Percentiles rank a stretch among this genome's conserved stretches.
Conservation (phyloP, 108 stramenopile species). For the Fragilaria crotonensis region DNA sequence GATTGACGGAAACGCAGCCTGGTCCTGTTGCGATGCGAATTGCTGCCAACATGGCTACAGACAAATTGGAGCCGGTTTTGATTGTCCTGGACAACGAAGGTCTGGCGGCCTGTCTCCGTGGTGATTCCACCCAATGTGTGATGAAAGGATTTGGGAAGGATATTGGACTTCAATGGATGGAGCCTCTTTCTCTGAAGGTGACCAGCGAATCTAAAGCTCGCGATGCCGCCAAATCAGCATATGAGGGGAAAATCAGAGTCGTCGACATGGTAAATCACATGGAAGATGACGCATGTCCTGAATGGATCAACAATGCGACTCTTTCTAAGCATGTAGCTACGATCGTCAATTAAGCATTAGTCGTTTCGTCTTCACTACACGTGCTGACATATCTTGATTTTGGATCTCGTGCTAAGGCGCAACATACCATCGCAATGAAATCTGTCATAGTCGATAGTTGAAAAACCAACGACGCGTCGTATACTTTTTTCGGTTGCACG, state of each 20-base stretch:
- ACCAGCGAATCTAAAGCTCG: constrained; percentile 5
- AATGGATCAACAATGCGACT: background rate
- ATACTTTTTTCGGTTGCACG: no score
- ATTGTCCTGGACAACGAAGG: constrained; percentile 12
- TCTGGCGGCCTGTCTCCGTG: background rate
- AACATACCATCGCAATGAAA: no score
- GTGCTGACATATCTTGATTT: no score
- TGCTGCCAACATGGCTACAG: constrained; percentile 23
- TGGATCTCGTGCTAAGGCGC: no score
- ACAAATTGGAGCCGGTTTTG: background rate
- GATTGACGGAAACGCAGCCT: constrained; percentile 17
- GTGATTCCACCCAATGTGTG: constrained; percentile 3
- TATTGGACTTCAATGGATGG: constrained; percentile 35
- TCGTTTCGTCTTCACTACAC: no score
- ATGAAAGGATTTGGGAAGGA: constrained; percentile 42
- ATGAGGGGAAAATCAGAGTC: constrained; percentile 2
- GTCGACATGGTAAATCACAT: constrained; percentile 39
- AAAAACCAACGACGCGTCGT: no score
- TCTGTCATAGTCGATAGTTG: no score
- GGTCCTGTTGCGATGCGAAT: constrained; percentile 38
- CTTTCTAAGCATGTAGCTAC: background rate
- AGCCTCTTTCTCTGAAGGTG: constrained; percentile 12
- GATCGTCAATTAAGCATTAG: background rate
- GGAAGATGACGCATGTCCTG: constrained; percentile 5
- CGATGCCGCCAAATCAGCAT: constrained; percentile 9